phyloP scores from a whole-genome alignment of 306 rosid genomes.

The Pyrus betulifolia region DNA sequence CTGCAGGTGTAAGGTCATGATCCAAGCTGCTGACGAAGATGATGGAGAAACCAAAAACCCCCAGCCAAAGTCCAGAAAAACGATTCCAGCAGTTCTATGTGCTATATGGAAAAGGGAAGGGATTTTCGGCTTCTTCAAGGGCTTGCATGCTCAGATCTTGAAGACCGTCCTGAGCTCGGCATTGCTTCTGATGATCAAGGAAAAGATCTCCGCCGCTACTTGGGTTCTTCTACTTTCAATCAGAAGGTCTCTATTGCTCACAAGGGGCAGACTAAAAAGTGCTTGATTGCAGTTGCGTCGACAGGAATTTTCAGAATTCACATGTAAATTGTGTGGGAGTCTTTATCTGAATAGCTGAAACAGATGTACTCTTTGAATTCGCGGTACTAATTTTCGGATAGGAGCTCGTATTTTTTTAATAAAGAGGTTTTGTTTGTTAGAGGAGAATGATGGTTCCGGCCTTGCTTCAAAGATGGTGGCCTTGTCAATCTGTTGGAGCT shows the following conservation, averaged over 20 bases:
- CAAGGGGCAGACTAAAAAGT: constrained; percentile 39
- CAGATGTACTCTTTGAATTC: not conserved
- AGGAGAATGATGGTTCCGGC: not conserved
- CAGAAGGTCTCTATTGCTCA: constrained; percentile 57
- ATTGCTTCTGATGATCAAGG: constrained; percentile 96
- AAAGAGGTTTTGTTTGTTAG: not conserved
- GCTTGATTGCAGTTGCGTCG: constrained; percentile 15
- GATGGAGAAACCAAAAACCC: constrained; percentile 35
- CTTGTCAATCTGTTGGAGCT: not conserved
- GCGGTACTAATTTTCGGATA: constrained; percentile 1
- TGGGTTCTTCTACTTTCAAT: constrained; percentile 86
- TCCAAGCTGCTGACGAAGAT: constrained; percentile 74
- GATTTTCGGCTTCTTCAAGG: constrained; percentile 74
- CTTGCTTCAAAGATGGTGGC: not conserved
- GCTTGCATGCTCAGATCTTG: constrained; percentile 91
- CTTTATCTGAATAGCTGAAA: not conserved
- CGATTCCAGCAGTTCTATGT: constrained; percentile 42
- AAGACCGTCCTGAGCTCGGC: constrained; percentile 97
- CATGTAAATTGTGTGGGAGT: constrained; percentile 12
- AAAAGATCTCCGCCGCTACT: constrained; percentile 74
- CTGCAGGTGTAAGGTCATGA: constrained; percentile 93
- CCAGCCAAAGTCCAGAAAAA: constrained; percentile 36
- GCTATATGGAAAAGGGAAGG: constrained; percentile 92
- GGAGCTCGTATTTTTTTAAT: constrained; percentile 1
- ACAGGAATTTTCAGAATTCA: not conserved